Evolutionary conservation across 441 rosid species (phyloP).

Genomic region (Gossypium gossypioides): DNA sequence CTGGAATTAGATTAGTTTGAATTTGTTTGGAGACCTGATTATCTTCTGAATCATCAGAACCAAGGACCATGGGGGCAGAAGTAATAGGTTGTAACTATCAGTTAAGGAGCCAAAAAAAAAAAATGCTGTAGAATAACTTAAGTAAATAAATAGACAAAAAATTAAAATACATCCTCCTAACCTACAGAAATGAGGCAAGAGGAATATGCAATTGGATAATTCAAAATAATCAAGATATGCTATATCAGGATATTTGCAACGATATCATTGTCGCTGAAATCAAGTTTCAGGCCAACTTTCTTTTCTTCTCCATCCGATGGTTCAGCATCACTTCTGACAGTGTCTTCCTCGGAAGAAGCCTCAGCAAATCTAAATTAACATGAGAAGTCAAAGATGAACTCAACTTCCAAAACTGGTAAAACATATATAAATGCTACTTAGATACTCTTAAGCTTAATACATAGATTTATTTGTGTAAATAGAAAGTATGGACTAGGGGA

Average conservation of each 20-base stretch:
- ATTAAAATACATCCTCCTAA: not conserved
- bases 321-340: constrained; percentile 35
- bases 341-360: constrained; percentile 45
- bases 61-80: constrained; percentile 18
- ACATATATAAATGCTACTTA: not conserved
- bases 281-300: constrained; percentile 26
- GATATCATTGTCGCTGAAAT: constrained; percentile 9
- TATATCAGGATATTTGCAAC: constrained; percentile 20
- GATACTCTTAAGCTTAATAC: not conserved
- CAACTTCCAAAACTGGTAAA: not conserved
- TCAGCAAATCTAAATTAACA: constrained; percentile 51
- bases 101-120: constrained; percentile 16
- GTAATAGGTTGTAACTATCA: constrained; percentile 22
- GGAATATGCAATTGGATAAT: constrained; percentile 2
- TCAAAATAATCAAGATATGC: not conserved
- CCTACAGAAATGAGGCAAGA: not conserved
- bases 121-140: not conserved
- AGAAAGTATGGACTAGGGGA: not conserved
- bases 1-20: constrained; percentile 21
- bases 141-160: not conserved
- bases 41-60: constrained; percentile 20
- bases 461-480: not conserved
- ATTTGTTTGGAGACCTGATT: constrained; percentile 14
- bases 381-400: constrained; percentile 1
- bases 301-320: constrained; percentile 32